Conservation (phyloP, 768 basidiomycete species). For the Agrocybe pediades region DNA sequence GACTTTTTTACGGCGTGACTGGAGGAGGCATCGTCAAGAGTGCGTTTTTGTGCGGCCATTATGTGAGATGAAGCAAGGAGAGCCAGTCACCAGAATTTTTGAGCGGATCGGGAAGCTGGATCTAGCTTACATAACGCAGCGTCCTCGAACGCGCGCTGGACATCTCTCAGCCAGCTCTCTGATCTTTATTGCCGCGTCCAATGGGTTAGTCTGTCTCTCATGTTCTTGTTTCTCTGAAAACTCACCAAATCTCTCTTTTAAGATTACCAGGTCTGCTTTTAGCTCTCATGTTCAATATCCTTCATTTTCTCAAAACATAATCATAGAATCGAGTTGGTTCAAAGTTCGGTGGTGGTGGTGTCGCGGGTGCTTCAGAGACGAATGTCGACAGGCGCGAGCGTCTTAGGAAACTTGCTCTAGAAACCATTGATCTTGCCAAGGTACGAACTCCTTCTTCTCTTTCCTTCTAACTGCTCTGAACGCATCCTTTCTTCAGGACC, state of each 20-base stretch:
- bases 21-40: conserved; percentile 53
- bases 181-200: conserved; percentile 2
- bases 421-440: conserved; percentile 98
- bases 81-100: conserved; percentile 23
- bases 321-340: conserved; percentile 91
- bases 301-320: conserved; percentile 13
- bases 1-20: conserved; percentile 61
- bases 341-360: conserved; percentile 95
- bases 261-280: conserved; percentile 69
- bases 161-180: neutral
- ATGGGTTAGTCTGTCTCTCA: conserved; percentile 37
- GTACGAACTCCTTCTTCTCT: conserved; percentile 39
- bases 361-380: conserved; percentile 92
- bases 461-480: conserved; percentile 11
- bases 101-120: conserved; percentile 20
- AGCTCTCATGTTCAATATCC: neutral
- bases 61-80: neutral
- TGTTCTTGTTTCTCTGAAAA: neutral
- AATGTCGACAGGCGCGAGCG: conserved; percentile 96
- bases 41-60: conserved; percentile 63
- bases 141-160: conserved; percentile 2
- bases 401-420: conserved; percentile 90
- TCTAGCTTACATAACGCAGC: conserved; percentile 23
- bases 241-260: conserved; percentile 6
- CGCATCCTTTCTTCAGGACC: conserved; percentile 61